phyloP scores from a whole-genome alignment of 257 asterid species.

The Datura wrightii region DNA sequence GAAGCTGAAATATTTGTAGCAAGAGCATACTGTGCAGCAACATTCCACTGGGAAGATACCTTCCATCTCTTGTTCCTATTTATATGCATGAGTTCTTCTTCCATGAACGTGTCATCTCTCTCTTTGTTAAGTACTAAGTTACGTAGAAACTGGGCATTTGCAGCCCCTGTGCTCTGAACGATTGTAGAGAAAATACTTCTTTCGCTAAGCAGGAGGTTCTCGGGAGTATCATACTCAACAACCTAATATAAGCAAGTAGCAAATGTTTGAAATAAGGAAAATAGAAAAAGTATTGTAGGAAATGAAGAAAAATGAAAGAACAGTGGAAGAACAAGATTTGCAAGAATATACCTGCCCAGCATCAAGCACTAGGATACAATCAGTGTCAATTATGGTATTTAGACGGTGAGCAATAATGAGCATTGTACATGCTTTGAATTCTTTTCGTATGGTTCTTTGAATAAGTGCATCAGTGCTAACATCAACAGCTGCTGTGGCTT shows the following conservation, averaged over 20 bases:
- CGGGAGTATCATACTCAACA: slow-evolving; percentile 66
- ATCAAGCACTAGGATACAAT: slow-evolving; percentile 71
- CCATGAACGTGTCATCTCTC: slow-evolving; percentile 35
- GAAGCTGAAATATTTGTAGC: no score
- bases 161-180: slow-evolving; percentile 83
- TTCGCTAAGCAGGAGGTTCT: slow-evolving; percentile 58
- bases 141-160: slow-evolving; percentile 75
- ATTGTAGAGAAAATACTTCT: slow-evolving; percentile 66
- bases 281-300: background rate
- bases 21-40: no score
- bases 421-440: slow-evolving; percentile 82
- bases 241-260: slow-evolving; percentile 46
- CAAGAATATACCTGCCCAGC: slow-evolving; percentile 61
- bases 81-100: slow-evolving; percentile 29
- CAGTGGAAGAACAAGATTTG: background rate
- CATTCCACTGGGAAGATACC: slow-evolving; percentile 52
- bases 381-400: slow-evolving; percentile 76
- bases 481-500: slow-evolving; percentile 91
- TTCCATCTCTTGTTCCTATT: slow-evolving; percentile 52
- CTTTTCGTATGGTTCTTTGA: slow-evolving; percentile 81
- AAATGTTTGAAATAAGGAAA: slow-evolving; percentile 15
- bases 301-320: background rate
- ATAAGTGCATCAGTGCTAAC: slow-evolving; percentile 86
- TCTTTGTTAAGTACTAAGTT: slow-evolving; percentile 56
- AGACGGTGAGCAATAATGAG: slow-evolving; percentile 84